Conservation (phyloP, 805 yeast species). For the Candida palmyrensis region DNA sequence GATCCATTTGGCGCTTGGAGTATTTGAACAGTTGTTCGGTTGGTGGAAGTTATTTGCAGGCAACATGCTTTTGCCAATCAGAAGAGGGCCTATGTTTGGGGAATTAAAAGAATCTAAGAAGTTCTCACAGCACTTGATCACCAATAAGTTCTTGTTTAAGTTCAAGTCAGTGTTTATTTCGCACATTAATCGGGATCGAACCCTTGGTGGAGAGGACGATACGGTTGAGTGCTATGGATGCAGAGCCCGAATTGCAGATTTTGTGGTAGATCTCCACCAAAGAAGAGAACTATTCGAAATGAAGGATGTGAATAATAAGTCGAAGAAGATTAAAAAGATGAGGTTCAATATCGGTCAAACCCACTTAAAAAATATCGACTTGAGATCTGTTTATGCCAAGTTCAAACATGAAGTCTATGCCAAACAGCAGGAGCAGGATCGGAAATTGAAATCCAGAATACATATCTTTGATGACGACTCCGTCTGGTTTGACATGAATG, state of each 20-base stretch:
- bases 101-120: conserved; percentile 51
- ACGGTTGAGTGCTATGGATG: conserved; percentile 62
- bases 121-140: conserved; percentile 67
- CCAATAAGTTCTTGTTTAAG: conserved; percentile 75
- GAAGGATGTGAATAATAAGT: conserved; percentile 43
- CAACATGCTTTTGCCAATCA: conserved; percentile 70
- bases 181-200: conserved; percentile 59
- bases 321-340: conserved; percentile 48
- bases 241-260: conserved; percentile 37
- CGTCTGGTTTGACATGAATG: conserved; percentile 59
- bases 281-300: conserved; percentile 30
- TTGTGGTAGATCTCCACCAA: conserved; percentile 37
- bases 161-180: conserved; percentile 70
- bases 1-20: conserved; percentile 69
- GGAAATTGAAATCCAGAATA: conserved; percentile 11
- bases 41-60: conserved; percentile 92
- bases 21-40: conserved; percentile 59
- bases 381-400: conserved; percentile 49
- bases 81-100: conserved; percentile 69
- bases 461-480: conserved; percentile 48
- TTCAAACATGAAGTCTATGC: conserved; percentile 32
- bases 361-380: conserved; percentile 49
- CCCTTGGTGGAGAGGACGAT: conserved; percentile 33
- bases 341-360: conserved; percentile 66
- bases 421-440: conserved; percentile 1